Conservation (phyloP, 352 stramenopile genomes). For the Pythium chondricola region DNA sequence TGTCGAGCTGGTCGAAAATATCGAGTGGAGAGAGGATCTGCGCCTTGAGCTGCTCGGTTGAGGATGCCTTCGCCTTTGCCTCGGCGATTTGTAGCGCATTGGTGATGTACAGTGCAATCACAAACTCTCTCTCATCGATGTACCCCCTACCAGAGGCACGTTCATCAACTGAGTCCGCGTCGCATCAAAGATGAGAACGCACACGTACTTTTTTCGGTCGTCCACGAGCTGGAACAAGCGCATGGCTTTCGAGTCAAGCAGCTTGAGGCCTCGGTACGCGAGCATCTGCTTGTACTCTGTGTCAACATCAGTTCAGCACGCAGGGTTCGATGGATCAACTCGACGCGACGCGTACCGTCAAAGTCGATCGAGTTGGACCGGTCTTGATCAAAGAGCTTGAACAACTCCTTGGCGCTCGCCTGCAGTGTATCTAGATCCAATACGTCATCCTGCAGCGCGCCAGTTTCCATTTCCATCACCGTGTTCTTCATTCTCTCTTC, state of each 20-base stretch:
- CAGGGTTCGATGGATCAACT: too few relatives aligned
- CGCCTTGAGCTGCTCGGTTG: too few relatives aligned
- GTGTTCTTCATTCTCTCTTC: constrained; percentile 35
- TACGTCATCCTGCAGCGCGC: constrained; percentile 29
- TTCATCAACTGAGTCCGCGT: neutral
- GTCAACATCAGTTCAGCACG: too few relatives aligned
- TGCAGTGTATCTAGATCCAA: constrained; percentile 31
- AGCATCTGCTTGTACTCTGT: constrained; percentile 82
- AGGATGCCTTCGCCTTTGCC: constrained; percentile 5
- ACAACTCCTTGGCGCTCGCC: constrained; percentile 49
- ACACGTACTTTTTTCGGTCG: constrained; percentile 57
- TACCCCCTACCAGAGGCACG: constrained; percentile 27
- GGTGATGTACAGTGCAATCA: constrained; percentile 67
- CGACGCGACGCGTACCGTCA: constrained; percentile 47
- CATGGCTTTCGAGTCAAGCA: constrained; percentile 62
- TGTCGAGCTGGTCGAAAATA: constrained; percentile 54
- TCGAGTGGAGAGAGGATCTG: constrained; percentile 41
- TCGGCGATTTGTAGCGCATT: constrained; percentile 43
- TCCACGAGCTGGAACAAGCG: constrained; percentile 69
- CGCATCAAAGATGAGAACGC: neutral
- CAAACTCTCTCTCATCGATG: constrained; percentile 71
- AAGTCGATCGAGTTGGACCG: constrained; percentile 76
- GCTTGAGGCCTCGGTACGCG: constrained; percentile 50
- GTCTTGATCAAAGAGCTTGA: constrained; percentile 68
- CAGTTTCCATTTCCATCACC: constrained; percentile 43